These are phyloP conservation scores for Selenicereus undatus DNA, from an alignment of 148 eudicot species.

Conservation along the genomic window DNA sequence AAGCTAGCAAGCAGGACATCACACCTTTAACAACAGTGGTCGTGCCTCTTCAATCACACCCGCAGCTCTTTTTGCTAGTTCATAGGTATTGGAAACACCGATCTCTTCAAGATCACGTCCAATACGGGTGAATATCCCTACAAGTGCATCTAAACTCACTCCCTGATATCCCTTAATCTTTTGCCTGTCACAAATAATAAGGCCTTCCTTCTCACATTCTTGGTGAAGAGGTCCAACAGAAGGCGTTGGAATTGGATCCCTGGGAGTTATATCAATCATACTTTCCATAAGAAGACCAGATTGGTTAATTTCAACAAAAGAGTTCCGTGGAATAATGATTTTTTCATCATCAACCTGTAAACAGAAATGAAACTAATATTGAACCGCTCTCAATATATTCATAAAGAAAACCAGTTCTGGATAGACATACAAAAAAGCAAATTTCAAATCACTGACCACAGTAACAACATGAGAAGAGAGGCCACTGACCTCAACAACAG, in stretches of 20 bases:
- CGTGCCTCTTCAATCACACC: conserved; percentile 77
- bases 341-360: conserved; percentile 91
- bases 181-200: conserved; percentile 87
- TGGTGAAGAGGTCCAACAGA: conserved; percentile 73
- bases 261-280: conserved; percentile 86
- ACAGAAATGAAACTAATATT: conserved; percentile 8
- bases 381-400: background rate
- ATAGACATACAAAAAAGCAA: background rate
- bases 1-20: conserved; percentile 31
- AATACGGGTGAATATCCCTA: conserved; percentile 88
- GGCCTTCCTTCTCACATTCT: conserved; percentile 72
- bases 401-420: background rate
- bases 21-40: conserved; percentile 76
- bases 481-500: conserved; percentile 71
- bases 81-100: conserved; percentile 69
- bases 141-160: conserved; percentile 91
- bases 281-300: conserved; percentile 99
- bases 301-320: conserved; percentile 87
- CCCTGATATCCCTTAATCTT: conserved; percentile 77
- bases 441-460: background rate
- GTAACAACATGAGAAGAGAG: conserved; percentile 12
- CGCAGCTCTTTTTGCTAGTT: conserved; percentile 63
- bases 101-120: conserved; percentile 88
- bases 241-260: conserved; percentile 78
- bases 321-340: conserved; percentile 76